phyloP scores from a whole-genome alignment of 2,329 filamentous ascomycete genomes.

The Aspergillus melleus region DNA sequence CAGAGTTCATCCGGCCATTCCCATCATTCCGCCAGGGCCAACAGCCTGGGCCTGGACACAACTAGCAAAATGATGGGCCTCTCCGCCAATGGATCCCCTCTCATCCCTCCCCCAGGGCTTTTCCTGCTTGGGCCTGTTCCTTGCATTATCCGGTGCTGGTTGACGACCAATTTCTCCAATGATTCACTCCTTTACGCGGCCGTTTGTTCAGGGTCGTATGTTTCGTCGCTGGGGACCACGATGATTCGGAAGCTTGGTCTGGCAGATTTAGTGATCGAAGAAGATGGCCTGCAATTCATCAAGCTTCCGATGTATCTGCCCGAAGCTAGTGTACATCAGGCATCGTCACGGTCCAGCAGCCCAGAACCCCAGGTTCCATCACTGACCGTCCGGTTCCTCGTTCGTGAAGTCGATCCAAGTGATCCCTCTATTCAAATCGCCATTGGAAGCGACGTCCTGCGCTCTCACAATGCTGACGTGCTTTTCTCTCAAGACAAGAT shows the following conservation, averaged over 20 bases:
- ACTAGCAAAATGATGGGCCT: constrained; percentile 64
- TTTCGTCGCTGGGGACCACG: constrained; percentile 75
- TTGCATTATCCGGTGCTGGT: constrained; percentile 93
- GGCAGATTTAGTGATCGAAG: constrained; percentile 63
- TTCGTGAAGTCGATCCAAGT: constrained; percentile 56
- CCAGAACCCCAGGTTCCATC: constrained; percentile 77
- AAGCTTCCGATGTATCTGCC: constrained; percentile 84
- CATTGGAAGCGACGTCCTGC: constrained; percentile 83
- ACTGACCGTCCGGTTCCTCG: constrained; percentile 75
- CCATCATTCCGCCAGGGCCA: constrained; percentile 73
- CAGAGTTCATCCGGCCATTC: constrained; percentile 91
- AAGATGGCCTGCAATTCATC: constrained; percentile 67
- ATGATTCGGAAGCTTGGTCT: constrained; percentile 75
- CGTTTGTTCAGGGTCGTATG: constrained; percentile 87
- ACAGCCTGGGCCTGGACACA: constrained; percentile 78
- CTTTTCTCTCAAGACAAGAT: constrained; percentile 90
- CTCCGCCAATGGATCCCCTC: constrained; percentile 68
- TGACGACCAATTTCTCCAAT: constrained; percentile 87
- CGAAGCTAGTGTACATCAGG: constrained; percentile 76
- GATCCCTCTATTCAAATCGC: constrained; percentile 74
- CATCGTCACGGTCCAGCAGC: constrained; percentile 70
- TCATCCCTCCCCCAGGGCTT: constrained; percentile 78
- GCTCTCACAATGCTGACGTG: constrained; percentile 84
- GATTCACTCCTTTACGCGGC: constrained; percentile 86
- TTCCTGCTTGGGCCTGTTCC: constrained; percentile 86